A percentile compares a stretch with the other conserved stretches of the same genome.
These are phyloP conservation scores for Xylaria cubensis DNA, from an alignment of 495 filamentous ascomycete species.

Conservation along the genomic window DNA sequence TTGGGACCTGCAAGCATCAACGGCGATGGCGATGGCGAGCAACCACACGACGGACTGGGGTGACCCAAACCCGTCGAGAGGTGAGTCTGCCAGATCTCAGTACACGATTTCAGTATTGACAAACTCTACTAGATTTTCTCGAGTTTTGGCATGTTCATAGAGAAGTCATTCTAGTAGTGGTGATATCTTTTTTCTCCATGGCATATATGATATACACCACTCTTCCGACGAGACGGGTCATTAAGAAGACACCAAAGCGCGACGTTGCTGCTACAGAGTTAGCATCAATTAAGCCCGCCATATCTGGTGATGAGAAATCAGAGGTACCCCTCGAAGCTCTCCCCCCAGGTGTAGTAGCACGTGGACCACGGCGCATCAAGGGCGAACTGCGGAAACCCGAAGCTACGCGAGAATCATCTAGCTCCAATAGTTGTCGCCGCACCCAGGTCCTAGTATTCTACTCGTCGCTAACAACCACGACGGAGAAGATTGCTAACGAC, in stretches of 20 bases:
- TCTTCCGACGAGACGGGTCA: constrained; percentile 11
- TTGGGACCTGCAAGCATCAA: constrained; percentile 1
- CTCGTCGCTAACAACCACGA: constrained; percentile 81
- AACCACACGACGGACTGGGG: constrained; percentile 9
- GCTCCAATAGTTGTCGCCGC: constrained; percentile 33
- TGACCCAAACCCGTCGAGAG: constrained; percentile 11
- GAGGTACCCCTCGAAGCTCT: constrained; percentile 9
- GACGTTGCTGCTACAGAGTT: not conserved
- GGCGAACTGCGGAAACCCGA: constrained; percentile 49
- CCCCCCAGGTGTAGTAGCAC: constrained; percentile 30
- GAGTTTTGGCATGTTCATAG: constrained; percentile 63
- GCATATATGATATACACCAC: constrained; percentile 14
- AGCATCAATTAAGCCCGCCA: constrained; percentile 18
- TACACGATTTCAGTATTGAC: not conserved
- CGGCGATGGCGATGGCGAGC: constrained; percentile 16
- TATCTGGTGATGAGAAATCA: constrained; percentile 25
- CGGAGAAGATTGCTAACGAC: constrained; percentile 68
- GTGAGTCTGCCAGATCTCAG: not conserved
- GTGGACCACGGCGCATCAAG: constrained; percentile 56
- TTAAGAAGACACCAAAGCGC: not conserved
- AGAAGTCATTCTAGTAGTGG: constrained; percentile 56
- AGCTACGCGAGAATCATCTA: constrained; percentile 25
- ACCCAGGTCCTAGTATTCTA: constrained; percentile 87
- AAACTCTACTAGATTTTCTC: constrained; percentile 49
- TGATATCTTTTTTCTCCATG: constrained; percentile 24